Percentiles rank a stretch among this genome's conserved stretches.
These are phyloP conservation scores for Ceratobasidium sp. DNA, from an alignment of 1,284 basidiomycete species.

Conservation along the genomic window DNA sequence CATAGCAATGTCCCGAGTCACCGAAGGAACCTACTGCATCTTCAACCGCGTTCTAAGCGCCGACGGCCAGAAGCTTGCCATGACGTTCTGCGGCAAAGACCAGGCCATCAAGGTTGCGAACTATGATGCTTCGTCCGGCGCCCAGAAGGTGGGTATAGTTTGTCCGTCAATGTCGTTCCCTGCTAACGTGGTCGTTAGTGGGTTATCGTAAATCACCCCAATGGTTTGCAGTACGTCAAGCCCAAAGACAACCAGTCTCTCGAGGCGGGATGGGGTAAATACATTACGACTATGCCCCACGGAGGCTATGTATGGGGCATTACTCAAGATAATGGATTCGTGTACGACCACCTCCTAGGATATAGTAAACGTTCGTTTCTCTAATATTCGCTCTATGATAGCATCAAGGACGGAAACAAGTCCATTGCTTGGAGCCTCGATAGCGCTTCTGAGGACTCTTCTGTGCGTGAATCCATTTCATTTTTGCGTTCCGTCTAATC, in stretches of 20 bases:
- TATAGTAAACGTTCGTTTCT: too few species aligned
- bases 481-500: background rate
- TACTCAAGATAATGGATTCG: background rate
- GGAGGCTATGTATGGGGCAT: slow-evolving; percentile 2
- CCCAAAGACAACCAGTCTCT: background rate
- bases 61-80: background rate
- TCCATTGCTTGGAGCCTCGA: background rate
- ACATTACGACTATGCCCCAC: background rate
- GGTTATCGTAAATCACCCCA: background rate
- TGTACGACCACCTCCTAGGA: background rate
- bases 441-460: background rate
- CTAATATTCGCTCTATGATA: background rate
- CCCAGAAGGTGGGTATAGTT: background rate
- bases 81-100: slow-evolving; percentile 1
- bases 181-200: background rate
- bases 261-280: background rate
- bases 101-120: background rate
- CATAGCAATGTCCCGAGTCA: background rate
- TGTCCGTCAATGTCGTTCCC: background rate
- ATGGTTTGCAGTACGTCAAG: background rate
- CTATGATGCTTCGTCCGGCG: too few species aligned
- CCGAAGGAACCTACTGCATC: slow-evolving; percentile 6
- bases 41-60: slow-evolving; percentile 10
- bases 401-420: background rate
- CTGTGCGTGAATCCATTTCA: background rate